Evolutionary conservation across 2,329 filamentous ascomycete species (phyloP).

Genomic region (Curvularia verruculosa): DNA sequence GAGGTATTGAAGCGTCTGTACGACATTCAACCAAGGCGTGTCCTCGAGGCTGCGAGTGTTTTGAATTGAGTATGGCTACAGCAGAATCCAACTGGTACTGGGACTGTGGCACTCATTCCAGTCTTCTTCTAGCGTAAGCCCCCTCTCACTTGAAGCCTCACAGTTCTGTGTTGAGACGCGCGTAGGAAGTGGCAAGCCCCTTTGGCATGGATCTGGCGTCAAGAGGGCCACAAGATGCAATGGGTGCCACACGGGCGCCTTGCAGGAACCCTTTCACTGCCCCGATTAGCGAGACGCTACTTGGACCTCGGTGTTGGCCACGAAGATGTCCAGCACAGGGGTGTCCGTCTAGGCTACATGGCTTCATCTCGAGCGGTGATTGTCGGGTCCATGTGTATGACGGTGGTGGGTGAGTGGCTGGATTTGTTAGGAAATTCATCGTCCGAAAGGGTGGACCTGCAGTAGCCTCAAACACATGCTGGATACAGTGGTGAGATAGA

Average conservation of each 20-base stretch:
- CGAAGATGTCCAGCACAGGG: conserved; percentile 8
- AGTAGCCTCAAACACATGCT: conserved; percentile 30
- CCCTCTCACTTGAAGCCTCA: neutral
- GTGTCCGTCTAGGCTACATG: conserved; percentile 1
- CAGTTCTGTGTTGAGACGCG: conserved; percentile 4
- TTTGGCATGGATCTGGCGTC: conserved; percentile 2
- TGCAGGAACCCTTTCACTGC: conserved; percentile 3
- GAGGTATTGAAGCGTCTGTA: neutral
- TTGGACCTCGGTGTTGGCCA: conserved; percentile 5
- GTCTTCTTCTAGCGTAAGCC: neutral
- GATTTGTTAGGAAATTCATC: conserved; percentile 10
- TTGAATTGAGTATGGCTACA: neutral
- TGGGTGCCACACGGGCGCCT: conserved; percentile 1
- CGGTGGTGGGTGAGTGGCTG: conserved; percentile 14
- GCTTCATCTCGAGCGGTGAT: conserved; percentile 5
- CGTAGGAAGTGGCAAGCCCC: conserved; percentile 2
- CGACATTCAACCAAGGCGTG: neutral
- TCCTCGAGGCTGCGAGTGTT: neutral
- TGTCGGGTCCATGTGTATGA: conserved; percentile 13
- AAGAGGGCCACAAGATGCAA: neutral
- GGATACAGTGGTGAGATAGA: conserved; percentile 8
- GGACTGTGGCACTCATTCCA: neutral
- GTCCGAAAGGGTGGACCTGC: conserved; percentile 25
- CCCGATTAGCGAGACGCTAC: neutral
- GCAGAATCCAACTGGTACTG: no score